A percentile compares a stretch with the other conserved stretches of the same genome.
Evolutionary conservation across 139 green algal genomes (phyloP).

Genomic region (Chlorella sp.): DNA sequence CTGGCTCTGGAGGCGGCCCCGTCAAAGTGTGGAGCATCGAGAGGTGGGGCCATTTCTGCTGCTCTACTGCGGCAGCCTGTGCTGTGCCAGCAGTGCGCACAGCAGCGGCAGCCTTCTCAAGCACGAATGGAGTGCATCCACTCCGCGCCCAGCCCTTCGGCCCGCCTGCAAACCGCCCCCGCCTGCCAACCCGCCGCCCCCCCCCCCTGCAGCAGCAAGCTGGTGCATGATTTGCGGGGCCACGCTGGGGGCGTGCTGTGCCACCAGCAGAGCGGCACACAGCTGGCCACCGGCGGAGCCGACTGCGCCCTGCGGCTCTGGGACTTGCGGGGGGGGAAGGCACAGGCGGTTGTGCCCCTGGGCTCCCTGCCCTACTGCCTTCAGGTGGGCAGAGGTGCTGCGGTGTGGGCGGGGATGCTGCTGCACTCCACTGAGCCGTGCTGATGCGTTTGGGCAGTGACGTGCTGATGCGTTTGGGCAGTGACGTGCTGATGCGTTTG

Average conservation of each 20-base stretch:
- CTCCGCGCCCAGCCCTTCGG: too few relatives aligned
- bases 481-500: too few relatives aligned
- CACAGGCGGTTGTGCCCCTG: not conserved
- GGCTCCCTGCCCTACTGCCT: conserved; percentile 16
- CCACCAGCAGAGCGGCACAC: conserved; percentile 18
- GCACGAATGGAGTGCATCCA: too few relatives aligned
- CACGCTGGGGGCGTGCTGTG: conserved; percentile 7
- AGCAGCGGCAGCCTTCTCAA: too few relatives aligned
- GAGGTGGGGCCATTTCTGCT: not conserved
- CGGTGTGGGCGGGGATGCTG: not conserved
- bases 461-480: too few relatives aligned
- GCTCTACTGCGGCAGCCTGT: not conserved
- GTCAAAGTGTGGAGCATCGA: conserved; percentile 2
- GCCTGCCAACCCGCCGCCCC: not conserved
- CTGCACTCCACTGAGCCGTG: not conserved
- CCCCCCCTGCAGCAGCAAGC: not conserved
- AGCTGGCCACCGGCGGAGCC: conserved; percentile 6
- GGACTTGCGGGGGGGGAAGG: not conserved
- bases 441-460: too few relatives aligned
- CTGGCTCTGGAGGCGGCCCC: not conserved
- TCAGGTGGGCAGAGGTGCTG: not conserved
- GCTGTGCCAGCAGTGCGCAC: too few relatives aligned
- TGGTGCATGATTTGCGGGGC: conserved; percentile 1
- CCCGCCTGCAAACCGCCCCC: not conserved
- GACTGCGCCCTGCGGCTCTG: conserved; percentile 19